Evolutionary conservation across 2,329 filamentous ascomycete species (phyloP).

Genomic region (Cadophora sp.): DNA sequence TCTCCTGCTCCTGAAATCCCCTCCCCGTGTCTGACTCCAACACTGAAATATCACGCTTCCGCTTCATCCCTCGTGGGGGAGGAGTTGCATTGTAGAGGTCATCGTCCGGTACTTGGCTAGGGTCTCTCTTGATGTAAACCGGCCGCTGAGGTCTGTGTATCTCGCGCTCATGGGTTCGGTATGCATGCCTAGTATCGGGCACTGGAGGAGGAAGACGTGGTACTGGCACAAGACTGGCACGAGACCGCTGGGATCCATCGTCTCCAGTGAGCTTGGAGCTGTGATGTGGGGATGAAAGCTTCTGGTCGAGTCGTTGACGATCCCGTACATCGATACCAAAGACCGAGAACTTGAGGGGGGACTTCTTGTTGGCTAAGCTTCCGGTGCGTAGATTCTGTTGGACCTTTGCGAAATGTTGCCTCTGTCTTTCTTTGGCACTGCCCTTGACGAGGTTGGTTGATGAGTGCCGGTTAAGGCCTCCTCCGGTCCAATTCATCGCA

Average conservation of each 20-base stretch:
- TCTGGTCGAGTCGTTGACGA: slow-evolving; percentile 17
- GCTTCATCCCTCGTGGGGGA: slow-evolving; percentile 24
- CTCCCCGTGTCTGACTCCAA: slow-evolving; percentile 6
- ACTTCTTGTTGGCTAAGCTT: slow-evolving; percentile 38
- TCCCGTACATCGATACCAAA: slow-evolving; percentile 29
- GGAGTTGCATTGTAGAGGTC: slow-evolving; percentile 39
- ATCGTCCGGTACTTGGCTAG: slow-evolving; percentile 26
- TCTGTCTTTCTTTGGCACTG: slow-evolving; percentile 50
- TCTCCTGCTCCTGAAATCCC: slow-evolving; percentile 18
- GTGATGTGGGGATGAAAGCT: not conserved
- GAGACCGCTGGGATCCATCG: not conserved
- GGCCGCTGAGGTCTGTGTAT: not conserved
- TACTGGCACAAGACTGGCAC: not conserved
- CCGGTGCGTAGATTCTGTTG: slow-evolving; percentile 46
- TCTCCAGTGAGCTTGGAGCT: not conserved
- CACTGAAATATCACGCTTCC: slow-evolving; percentile 28
- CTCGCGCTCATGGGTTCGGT: not conserved
- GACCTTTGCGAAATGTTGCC: slow-evolving; percentile 55
- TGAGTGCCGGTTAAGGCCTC: slow-evolving; percentile 52
- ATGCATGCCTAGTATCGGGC: not conserved
- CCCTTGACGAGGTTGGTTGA: slow-evolving; percentile 43
- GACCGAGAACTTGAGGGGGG: slow-evolving; percentile 39
- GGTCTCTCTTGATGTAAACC: slow-evolving; percentile 22
- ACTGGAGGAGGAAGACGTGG: not conserved
- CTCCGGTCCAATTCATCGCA: slow-evolving; percentile 59